Percentiles rank a stretch among this genome's conserved stretches.
Conservation (phyloP, 441 rosid species). For the Bocquillonia castaneifolia region DNA sequence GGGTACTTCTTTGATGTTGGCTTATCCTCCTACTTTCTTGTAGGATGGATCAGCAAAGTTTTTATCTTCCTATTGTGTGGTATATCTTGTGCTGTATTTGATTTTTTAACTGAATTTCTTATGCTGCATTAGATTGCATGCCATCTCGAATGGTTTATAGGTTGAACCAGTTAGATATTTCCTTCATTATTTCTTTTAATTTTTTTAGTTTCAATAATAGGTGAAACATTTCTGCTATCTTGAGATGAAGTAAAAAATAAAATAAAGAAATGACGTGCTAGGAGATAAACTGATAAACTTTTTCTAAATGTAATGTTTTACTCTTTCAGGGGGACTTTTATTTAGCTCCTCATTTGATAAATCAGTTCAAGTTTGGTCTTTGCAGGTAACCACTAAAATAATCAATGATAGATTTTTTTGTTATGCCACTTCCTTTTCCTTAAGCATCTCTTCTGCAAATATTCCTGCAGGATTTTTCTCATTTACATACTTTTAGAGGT, state of each 20-base stretch:
- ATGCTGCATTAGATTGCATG: constrained; percentile 5
- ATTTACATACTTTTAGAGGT: constrained; percentile 67
- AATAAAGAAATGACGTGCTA: background rate
- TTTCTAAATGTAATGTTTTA: constrained; percentile 23
- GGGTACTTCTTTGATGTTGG: background rate
- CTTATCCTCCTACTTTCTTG: constrained; percentile 1
- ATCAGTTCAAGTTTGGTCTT: constrained; percentile 70
- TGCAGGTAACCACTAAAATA: constrained; percentile 49
- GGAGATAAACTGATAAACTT: constrained; percentile 10
- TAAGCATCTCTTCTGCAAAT: constrained; percentile 12
- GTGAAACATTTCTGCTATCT: background rate
- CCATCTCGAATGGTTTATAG: background rate
- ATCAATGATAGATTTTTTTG: background rate
- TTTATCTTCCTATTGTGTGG: background rate
- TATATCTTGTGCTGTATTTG: constrained; percentile 5
- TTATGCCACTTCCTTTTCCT: background rate
- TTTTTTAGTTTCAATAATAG: background rate
- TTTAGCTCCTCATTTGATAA: constrained; percentile 84
- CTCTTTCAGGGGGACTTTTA: constrained; percentile 63
- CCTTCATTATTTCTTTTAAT: background rate
- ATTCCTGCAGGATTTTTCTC: constrained; percentile 70
- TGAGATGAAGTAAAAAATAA: background rate
- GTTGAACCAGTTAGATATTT: background rate
- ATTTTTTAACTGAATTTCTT: background rate
- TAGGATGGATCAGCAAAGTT: background rate